phyloP scores from a whole-genome alignment of 345 rosid genomes.

The Arabidopsis arenosa region DNA sequence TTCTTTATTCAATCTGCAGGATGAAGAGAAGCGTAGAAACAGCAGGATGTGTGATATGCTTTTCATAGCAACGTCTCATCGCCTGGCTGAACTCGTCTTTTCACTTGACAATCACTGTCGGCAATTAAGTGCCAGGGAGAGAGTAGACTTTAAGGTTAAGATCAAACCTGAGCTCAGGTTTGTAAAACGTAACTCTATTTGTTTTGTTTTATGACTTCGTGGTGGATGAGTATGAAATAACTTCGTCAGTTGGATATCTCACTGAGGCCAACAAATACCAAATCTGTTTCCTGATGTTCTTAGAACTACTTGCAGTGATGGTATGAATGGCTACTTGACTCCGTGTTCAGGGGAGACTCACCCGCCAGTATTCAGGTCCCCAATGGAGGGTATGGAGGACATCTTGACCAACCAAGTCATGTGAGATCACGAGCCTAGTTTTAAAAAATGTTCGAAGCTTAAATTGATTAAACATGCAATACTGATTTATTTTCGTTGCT shows the following conservation, averaged over 20 bases:
- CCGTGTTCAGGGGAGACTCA: constrained; percentile 88
- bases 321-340: constrained; percentile 93
- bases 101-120: constrained; percentile 77
- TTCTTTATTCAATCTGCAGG: constrained; percentile 51
- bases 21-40: constrained; percentile 88
- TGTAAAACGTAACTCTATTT: constrained; percentile 35
- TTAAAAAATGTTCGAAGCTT: background rate
- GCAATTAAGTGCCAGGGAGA: constrained; percentile 59
- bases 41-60: constrained; percentile 88
- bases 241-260: background rate
- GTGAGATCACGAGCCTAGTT: constrained; percentile 54
- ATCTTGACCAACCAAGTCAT: constrained; percentile 87
- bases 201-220: background rate
- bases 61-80: constrained; percentile 79
- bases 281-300: constrained; percentile 47
- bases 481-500: constrained; percentile 23
- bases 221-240: background rate
- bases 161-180: constrained; percentile 83
- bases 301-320: constrained; percentile 83
- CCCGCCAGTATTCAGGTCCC: constrained; percentile 92
- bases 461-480: constrained; percentile 1
- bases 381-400: constrained; percentile 85
- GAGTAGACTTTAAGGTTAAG: constrained; percentile 61
- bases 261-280: background rate
- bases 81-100: constrained; percentile 81